Evolutionary conservation across 176 grass and related monocot genomes (phyloP).

Genomic region (Oryza meyeriana): DNA sequence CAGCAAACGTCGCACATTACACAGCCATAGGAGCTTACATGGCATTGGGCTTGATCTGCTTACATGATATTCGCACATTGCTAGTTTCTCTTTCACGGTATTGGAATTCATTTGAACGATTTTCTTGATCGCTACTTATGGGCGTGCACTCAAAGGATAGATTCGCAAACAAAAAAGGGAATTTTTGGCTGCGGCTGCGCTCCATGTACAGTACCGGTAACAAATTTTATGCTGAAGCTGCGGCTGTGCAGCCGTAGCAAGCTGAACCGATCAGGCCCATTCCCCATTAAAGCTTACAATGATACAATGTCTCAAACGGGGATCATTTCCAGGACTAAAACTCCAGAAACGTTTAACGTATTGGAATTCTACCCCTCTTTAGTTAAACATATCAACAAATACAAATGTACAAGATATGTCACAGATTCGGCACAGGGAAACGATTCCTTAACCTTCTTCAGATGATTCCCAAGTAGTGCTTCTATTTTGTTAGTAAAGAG

Average conservation of each 20-base stretch:
- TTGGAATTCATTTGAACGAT: too few species aligned
- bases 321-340: background rate
- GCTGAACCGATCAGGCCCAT: too few species aligned
- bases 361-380: background rate
- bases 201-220: too few species aligned
- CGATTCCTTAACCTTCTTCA: background rate
- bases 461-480: background rate
- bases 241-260: too few species aligned
- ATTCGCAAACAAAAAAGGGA: too few species aligned
- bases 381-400: background rate
- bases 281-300: background rate
- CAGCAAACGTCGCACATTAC: background rate
- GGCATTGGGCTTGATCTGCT: too few species aligned
- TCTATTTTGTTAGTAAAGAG: background rate
- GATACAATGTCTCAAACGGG: background rate
- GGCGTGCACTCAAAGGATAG: too few species aligned
- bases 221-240: too few species aligned
- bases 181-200: too few species aligned
- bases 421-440: background rate
- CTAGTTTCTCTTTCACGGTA: too few species aligned
- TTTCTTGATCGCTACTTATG: too few species aligned
- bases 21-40: background rate
- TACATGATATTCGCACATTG: too few species aligned
- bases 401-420: background rate
- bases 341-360: background rate